Evolutionary conservation across 2,329 filamentous ascomycete genomes (phyloP).

Genomic region (Diplodia sapinea): DNA sequence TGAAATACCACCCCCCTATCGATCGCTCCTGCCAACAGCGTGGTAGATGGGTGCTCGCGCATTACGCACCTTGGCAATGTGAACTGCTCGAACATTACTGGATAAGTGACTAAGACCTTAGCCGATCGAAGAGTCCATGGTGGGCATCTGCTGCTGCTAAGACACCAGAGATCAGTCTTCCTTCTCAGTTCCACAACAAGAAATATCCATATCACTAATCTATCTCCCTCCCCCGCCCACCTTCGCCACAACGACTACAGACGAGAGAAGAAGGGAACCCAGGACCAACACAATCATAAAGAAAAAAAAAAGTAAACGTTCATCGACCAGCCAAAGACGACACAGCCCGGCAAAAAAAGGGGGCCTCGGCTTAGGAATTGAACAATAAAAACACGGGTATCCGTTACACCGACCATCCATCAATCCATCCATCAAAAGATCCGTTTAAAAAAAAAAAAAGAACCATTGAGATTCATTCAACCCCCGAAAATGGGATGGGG

Average conservation of each 20-base stretch:
- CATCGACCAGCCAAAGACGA: neutral
- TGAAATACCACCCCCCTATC: too few relatives aligned
- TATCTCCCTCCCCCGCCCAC: neutral
- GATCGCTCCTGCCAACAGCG: too few relatives aligned
- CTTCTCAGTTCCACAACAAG: too few relatives aligned
- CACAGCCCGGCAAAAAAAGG: neutral
- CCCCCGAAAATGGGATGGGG: neutral
- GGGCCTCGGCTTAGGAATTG: neutral
- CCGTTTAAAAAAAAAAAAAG: neutral
- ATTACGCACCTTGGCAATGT: too few relatives aligned
- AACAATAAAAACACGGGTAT: neutral
- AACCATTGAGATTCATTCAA: neutral
- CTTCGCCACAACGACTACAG: neutral
- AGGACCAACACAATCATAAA: neutral
- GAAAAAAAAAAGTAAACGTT: neutral
- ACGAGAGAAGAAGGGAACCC: neutral
- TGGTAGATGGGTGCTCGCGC: too few relatives aligned
- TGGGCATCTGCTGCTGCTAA: too few relatives aligned
- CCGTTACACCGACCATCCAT: neutral
- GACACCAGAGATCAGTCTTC: too few relatives aligned
- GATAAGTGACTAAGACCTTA: too few relatives aligned
- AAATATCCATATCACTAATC: neutral
- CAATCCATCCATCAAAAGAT: neutral
- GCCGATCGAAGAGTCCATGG: too few relatives aligned
- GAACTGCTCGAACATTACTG: too few relatives aligned